Evolutionary conservation across 2,329 filamentous ascomycete genomes (phyloP), one percentile per base, ranked within the genome.

Genomic region (Balansia obtecta): DNA sequence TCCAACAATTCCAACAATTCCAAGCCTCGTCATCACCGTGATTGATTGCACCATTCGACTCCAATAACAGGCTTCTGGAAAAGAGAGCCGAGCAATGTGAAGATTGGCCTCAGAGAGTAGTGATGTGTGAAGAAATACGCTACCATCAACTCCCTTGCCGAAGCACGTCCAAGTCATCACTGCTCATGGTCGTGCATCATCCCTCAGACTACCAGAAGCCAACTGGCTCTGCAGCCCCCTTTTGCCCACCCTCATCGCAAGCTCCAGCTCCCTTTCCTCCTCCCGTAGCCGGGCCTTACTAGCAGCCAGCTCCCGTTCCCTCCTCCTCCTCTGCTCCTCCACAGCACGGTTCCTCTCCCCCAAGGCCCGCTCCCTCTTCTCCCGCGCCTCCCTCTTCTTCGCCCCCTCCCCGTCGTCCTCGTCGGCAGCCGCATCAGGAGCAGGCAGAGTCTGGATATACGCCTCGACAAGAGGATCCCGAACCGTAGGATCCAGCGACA

Each of bases 201-300:
- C 52, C 38, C 57, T 58, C 60, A 61, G 62, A 47, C 54, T 62
- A 8, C n/a, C 48, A 9, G 32, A 20, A 18, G 63, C 64, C 50
- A 86, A 60, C 61, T 87, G 82, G 22, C 74, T 76, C 59, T 79
- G 76, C 56, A 88, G 54, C 0, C 83, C 85, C 53, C 74, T 77
- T 64, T 83, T 86, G 0, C 77, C 75, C 12, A 88, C 75, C 52
- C 75, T 75, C 81, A 87, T 84, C 1, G 85, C 85, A 54, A 72
- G 70, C 60, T 85, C 77, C 50, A 88, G 66, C 60, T 86, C 82
- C 55, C 74, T 71, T 65, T 88, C 83, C 56, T 83, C 82, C 51
- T 86, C 82, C 37, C 79, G 68, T 47, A 88, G 58, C 43, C 75
- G 67, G 0, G 79, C 80, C 58, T 78, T 83, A 18, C 81, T 80